phyloP scores from a whole-genome alignment of 2,329 filamentous ascomycete genomes.

The Apiospora kogelbergensis region DNA sequence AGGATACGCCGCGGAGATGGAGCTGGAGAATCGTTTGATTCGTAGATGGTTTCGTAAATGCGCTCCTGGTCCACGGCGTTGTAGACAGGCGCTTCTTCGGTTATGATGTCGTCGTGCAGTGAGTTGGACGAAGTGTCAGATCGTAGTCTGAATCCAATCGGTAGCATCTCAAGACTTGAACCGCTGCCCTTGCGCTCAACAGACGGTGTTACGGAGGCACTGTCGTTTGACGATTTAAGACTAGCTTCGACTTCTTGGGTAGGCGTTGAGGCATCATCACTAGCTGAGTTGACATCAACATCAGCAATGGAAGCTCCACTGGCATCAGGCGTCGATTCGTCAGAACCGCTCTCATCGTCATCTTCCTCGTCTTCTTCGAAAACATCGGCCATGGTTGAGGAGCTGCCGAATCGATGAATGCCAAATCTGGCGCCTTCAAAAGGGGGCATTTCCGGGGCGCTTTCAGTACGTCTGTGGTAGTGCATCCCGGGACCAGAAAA shows the following conservation, averaged over 20 bases:
- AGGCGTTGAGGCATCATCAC: conserved; percentile 28
- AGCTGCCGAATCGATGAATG: conserved; percentile 63
- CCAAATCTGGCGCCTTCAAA: conserved; percentile 64
- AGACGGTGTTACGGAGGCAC: conserved; percentile 16
- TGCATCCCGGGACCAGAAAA: conserved; percentile 70
- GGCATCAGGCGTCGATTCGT: conserved; percentile 26
- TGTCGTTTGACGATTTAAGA: conserved; percentile 16
- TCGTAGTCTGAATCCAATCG: conserved; percentile 40
- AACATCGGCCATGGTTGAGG: conserved; percentile 79
- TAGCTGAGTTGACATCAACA: conserved; percentile 22
- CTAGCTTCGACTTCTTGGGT: conserved; percentile 29
- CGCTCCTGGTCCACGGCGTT: conserved; percentile 41
- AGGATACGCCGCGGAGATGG: conserved; percentile 45
- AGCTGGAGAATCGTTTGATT: conserved; percentile 40
- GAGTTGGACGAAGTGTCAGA: conserved; percentile 50
- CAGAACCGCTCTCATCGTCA: conserved; percentile 38
- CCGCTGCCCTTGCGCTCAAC: conserved; percentile 47
- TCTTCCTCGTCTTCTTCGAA: conserved; percentile 82
- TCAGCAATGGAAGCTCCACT: conserved; percentile 22
- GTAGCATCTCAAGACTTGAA: conserved; percentile 41
- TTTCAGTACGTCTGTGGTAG: conserved; percentile 77
- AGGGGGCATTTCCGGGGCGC: conserved; percentile 74
- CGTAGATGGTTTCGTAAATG: conserved; percentile 30
- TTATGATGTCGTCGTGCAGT: conserved; percentile 51
- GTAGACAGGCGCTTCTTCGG: conserved; percentile 43